Conservation (phyloP, 129 eudicot species). For the Silybum marianum region DNA sequence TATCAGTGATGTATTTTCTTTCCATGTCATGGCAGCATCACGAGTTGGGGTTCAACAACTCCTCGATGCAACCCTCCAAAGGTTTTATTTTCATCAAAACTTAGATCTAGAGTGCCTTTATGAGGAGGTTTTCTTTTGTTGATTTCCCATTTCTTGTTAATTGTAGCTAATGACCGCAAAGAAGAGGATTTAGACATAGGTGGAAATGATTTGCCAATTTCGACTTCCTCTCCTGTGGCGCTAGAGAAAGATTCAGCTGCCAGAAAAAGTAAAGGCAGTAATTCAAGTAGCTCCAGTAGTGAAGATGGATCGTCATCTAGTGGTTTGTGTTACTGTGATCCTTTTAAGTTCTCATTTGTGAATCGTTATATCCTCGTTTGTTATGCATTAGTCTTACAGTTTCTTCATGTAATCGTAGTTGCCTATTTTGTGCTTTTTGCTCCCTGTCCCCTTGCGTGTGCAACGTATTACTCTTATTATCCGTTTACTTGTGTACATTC, state of each 20-base stretch:
- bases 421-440: no score
- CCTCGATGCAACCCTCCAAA: slow-evolving; percentile 57
- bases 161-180: slow-evolving; percentile 53
- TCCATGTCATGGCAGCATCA: slow-evolving; percentile 40
- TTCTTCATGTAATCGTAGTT: no score
- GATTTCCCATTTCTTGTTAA: slow-evolving; percentile 10
- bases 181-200: slow-evolving; percentile 90
- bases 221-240: slow-evolving; percentile 63
- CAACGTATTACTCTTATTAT: no score
- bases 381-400: neutral
- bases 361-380: neutral
- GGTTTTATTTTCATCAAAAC: slow-evolving; percentile 37
- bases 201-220: slow-evolving; percentile 67
- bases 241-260: slow-evolving; percentile 59
- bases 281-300: slow-evolving; percentile 78
- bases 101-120: neutral
- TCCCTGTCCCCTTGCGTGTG: no score
- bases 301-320: slow-evolving; percentile 77
- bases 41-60: slow-evolving; percentile 63
- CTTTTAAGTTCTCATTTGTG: neutral
- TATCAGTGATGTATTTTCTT: neutral
- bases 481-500: no score
- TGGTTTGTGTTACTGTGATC: slow-evolving; percentile 55
- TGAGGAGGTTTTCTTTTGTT: neutral
- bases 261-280: slow-evolving; percentile 57